phyloP scores from a whole-genome alignment of 2,329 filamentous ascomycete species.

The Penicillium crustosum region DNA sequence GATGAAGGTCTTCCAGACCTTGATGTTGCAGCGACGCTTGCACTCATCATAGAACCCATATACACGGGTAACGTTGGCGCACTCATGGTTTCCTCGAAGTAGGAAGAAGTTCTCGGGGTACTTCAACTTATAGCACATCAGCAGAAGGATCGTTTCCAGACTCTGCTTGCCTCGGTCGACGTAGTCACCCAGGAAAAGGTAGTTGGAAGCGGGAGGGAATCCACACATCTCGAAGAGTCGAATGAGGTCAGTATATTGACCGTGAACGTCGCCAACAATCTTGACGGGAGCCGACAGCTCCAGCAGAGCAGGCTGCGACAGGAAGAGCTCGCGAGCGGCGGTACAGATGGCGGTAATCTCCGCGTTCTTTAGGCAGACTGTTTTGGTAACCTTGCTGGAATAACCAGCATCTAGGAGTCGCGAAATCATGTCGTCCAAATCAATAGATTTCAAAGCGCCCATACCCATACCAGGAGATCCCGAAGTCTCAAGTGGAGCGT shows the following conservation, averaged over 20 bases:
- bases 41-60: constrained; percentile 99
- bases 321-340: constrained; percentile 81
- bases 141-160: constrained; percentile 85
- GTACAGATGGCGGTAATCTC: constrained; percentile 94
- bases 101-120: constrained; percentile 98
- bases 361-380: constrained; percentile 94
- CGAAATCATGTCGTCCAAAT: constrained; percentile 96
- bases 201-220: constrained; percentile 89
- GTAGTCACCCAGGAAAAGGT: constrained; percentile 92
- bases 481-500: constrained; percentile 42
- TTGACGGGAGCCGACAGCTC: constrained; percentile 95
- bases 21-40: constrained; percentile 93
- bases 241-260: constrained; percentile 93
- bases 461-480: constrained; percentile 70
- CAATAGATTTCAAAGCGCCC: constrained; percentile 85
- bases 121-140: constrained; percentile 96
- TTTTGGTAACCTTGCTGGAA: constrained; percentile 94
- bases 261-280: constrained; percentile 95
- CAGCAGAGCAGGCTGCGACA: constrained; percentile 86
- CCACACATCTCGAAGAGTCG: constrained; percentile 99
- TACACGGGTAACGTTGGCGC: constrained; percentile 90
- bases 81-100: constrained; percentile 91
- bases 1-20: constrained; percentile 97
- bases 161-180: constrained; percentile 96
- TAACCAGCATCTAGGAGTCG: constrained; percentile 92